Evolutionary conservation across 331 rosid species (phyloP), one percentile per base, ranked within the genome.

Genomic region (Acacia concinna): DNA sequence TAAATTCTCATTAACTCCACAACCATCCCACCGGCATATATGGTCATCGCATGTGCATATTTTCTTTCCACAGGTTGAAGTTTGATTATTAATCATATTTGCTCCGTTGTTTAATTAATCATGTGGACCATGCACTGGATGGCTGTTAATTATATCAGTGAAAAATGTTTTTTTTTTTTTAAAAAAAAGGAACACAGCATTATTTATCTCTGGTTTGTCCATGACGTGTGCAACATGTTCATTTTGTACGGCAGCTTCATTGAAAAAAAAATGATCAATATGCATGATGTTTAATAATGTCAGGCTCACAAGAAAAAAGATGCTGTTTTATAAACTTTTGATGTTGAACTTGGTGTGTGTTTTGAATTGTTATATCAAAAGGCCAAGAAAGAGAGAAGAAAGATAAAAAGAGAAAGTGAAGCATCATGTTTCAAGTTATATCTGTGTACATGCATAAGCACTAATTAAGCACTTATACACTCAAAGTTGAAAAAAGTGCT

Each of bases 1-100:
- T 86, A 77, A 85, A 68, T 78, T 47, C 64, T 78, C 87, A 85
- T 85, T 78, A 57, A 69, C 79, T 82, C 70, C 85, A 74, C 88
- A 78, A 80, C 88, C 78, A 78, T 85, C 71, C 84, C 85, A 78
- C 84, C 86, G 77, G 84, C 82, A 52, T 47, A 43, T 56, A 79
- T 79, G 79, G 79, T 78, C 84, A 69, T 83, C 83, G 67, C 85
- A 83, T 79, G 86, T 79, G 82, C 86, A 67, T 66, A 66, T 76
- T 62, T 79, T 70, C 72, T 63, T 79, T 75, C 31, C 21, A 64
- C 44, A 78, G 74, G 52, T 69, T 44, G 32, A n/a, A 69, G 69
- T 49, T 69, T 44, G n/a, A 37, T n/a, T 65, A 25, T 21, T 21
- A 54, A 21, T 54, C 62, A 54, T 54, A 21, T 8, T 1, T 9